A percentile compares a stretch with the other conserved stretches of the same genome.
Evolutionary conservation across 1,284 basidiomycete species (phyloP).

Genomic region (Trichosporon sp.): DNA sequence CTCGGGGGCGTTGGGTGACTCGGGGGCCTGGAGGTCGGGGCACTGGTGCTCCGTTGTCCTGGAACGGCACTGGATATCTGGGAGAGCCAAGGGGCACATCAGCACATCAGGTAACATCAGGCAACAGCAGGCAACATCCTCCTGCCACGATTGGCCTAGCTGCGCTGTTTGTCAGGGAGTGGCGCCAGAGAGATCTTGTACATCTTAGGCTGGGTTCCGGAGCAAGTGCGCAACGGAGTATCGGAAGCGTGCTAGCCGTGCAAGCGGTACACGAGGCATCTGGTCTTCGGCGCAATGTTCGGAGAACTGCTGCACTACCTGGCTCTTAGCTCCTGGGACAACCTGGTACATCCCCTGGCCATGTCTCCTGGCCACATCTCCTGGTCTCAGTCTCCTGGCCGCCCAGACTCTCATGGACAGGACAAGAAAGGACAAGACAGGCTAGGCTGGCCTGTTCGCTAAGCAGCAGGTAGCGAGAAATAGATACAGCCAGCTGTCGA

Average conservation of each 20-base stretch:
- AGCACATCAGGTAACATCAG: neutral
- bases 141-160: neutral
- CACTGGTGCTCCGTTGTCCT: neutral
- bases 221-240: neutral
- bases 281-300: neutral
- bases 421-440: too few species aligned
- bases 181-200: neutral
- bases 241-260: too few species aligned
- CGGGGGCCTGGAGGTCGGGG: too few species aligned
- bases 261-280: neutral
- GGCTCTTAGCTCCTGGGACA: neutral
- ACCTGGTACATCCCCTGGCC: too few species aligned
- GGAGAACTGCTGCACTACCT: neutral
- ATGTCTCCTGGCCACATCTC: too few species aligned
- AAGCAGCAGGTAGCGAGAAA: too few species aligned
- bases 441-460: too few species aligned
- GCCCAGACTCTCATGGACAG: too few species aligned
- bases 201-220: neutral
- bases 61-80: neutral
- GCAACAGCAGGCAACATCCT: neutral
- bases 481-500: too few species aligned
- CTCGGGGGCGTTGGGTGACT: too few species aligned
- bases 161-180: neutral
- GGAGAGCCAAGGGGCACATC: neutral
- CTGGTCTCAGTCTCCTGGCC: too few species aligned